Evolutionary conservation across 2,329 filamentous ascomycete species (phyloP), one percentile per base, ranked within the genome.

Genomic region (Sclerotiophoma versabilis): DNA sequence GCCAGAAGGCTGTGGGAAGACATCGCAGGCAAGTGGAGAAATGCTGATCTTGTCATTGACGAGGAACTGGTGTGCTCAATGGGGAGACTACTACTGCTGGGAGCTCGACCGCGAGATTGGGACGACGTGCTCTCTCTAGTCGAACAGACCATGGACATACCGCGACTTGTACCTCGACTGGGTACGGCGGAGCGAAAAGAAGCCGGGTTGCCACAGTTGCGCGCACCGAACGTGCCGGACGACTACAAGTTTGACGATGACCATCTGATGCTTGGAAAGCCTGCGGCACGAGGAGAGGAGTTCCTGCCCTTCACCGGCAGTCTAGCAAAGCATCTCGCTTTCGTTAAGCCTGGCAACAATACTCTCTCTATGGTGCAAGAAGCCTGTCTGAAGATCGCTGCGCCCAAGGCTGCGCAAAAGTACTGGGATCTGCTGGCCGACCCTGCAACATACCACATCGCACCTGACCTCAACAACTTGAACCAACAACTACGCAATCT

Each of bases 1-100:
- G 91, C 84, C 17, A 87, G 89, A 60, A 79, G 83, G 7, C 80
- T 98, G 15, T 99, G 95, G 95, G 81, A 85, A 36, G 92, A 96
- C 68, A 82, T 96, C 37, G 79, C 92, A 15, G 75, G 79, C n/a
- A 87, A 86, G 59, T 98, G 93, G 93, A 83, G 82, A 48, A 80
- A 82, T 47, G 92, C 88, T 25, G 79, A 85, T 45, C 64, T 98
- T 14, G 66, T 81, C 42, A 80, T 98, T 17, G 93, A 97, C 65
- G 91, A 95, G 73, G 78, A 84, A 49, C 79, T 98, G 17, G 88
- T 96, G 3, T 88, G 86, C 67, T 82, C 89, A 25, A 96, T 98
- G 90, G 92, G 88, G 5, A 83, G 87, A 29, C 64, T 96, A 3
- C 79, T 98, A n/a, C 76, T 92, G 19, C 77, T 88, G 43, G 86